These are phyloP conservation scores for Aspergillus pseudotamarii DNA, from an alignment of 2,329 filamentous ascomycete species.

Conservation along the genomic window DNA sequence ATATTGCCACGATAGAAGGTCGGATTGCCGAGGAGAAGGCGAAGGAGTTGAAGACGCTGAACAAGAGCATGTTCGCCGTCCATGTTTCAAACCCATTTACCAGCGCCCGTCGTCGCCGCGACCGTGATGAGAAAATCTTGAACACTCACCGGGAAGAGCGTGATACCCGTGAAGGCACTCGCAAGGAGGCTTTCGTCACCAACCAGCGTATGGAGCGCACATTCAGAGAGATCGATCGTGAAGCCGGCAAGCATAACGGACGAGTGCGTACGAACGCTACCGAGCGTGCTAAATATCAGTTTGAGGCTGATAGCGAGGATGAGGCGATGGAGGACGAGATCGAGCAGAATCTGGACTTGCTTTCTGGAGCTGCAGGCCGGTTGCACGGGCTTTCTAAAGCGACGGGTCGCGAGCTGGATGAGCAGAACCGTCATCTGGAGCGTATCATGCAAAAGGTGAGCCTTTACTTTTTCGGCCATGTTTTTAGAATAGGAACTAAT, in stretches of 20 bases:
- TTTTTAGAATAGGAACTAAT: slow-evolving; percentile 23
- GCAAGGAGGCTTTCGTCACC: slow-evolving; percentile 54
- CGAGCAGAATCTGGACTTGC: slow-evolving; percentile 63
- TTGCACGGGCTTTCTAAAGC: slow-evolving; percentile 74
- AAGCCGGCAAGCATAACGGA: slow-evolving; percentile 49
- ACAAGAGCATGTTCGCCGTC: slow-evolving; percentile 88
- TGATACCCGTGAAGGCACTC: slow-evolving; percentile 58
- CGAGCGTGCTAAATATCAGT: slow-evolving; percentile 72
- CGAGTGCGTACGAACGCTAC: slow-evolving; percentile 57
- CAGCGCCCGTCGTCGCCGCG: slow-evolving; percentile 63
- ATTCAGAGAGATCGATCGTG: slow-evolving; percentile 65
- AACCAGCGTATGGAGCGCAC: slow-evolving; percentile 66
- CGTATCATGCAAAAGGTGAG: slow-evolving; percentile 76
- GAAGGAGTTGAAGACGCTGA: slow-evolving; percentile 79
- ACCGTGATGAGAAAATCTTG: slow-evolving; percentile 69
- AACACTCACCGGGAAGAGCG: slow-evolving; percentile 64
- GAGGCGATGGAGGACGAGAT: slow-evolving; percentile 74
- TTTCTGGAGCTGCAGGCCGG: slow-evolving; percentile 65
- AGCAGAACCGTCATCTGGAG: slow-evolving; percentile 77
- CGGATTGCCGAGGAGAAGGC: slow-evolving; percentile 77
- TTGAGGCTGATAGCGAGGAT: slow-evolving; percentile 74
- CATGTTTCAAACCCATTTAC: slow-evolving; percentile 80
- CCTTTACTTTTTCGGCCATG: not conserved
- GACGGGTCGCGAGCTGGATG: slow-evolving; percentile 73
- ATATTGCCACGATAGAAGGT: slow-evolving; percentile 76